Percentiles rank a stretch among this genome's conserved stretches.
phyloP scores from a whole-genome alignment of 352 stramenopile genomes.

The Pythium dissimile region DNA sequence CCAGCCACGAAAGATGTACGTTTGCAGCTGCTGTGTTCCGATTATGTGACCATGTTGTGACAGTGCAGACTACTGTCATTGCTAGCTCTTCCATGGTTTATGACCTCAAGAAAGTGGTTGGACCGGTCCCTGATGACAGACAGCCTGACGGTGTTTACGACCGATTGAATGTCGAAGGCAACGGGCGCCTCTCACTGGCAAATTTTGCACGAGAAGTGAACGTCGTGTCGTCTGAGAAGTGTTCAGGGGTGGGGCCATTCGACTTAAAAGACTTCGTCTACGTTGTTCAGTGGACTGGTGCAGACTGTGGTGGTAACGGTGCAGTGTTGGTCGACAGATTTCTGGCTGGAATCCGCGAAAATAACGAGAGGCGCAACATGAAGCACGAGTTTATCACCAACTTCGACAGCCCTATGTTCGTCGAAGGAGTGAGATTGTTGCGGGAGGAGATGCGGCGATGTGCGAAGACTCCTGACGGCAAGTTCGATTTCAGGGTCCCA shows the following conservation, averaged over 20 bases:
- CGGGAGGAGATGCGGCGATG: conserved; percentile 71
- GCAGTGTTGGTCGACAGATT: conserved; percentile 75
- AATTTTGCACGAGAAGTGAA: conserved; percentile 61
- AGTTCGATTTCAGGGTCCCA: conserved; percentile 66
- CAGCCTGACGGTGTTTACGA: conserved; percentile 57
- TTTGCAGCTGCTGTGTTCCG: background rate
- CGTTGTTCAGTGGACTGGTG: conserved; percentile 64
- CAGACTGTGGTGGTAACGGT: conserved; percentile 68
- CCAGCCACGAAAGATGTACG: conserved; percentile 76
- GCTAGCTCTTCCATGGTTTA: conserved; percentile 56
- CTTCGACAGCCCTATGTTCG: conserved; percentile 73
- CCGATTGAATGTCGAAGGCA: conserved; percentile 65
- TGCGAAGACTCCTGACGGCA: conserved; percentile 75
- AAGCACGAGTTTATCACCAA: conserved; percentile 82
- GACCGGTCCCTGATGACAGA: conserved; percentile 29
- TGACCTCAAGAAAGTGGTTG: conserved; percentile 68
- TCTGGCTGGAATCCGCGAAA: conserved; percentile 58
- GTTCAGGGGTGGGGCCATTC: conserved; percentile 28
- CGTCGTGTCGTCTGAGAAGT: conserved; percentile 49
- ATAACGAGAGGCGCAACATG: conserved; percentile 74
- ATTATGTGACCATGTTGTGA: background rate
- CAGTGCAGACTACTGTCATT: background rate
- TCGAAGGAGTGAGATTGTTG: conserved; percentile 68
- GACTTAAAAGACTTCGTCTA: conserved; percentile 77
- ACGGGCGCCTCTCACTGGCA: conserved; percentile 61